These are phyloP conservation scores for Jamesozyma jinghongensis DNA, from an alignment of 805 yeast species.

Conservation along the genomic window DNA sequence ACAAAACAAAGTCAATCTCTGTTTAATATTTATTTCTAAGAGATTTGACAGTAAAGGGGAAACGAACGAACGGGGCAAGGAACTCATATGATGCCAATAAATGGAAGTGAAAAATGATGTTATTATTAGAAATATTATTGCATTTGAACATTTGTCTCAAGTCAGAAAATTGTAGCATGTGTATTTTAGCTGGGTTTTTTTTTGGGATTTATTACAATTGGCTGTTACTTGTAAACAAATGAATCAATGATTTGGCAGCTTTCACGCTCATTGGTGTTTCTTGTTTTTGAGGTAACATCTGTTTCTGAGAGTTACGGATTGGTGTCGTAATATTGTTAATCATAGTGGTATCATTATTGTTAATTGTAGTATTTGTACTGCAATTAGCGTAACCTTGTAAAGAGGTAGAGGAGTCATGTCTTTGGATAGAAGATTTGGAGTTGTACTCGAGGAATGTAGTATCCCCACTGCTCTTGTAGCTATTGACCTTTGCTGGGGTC, in stretches of 20 bases:
- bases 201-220: background rate
- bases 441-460: background rate
- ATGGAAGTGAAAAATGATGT: background rate
- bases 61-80: too few species aligned
- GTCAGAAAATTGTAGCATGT: too few species aligned
- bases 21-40: too few species aligned
- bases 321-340: conserved; percentile 8
- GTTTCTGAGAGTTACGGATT: conserved; percentile 5
- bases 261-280: conserved; percentile 30
- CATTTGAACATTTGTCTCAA: background rate
- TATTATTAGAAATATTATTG: background rate
- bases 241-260: conserved; percentile 30
- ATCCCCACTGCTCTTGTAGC: background rate
- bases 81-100: too few species aligned
- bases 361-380: background rate
- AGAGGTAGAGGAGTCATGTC: background rate
- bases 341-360: conserved; percentile 3
- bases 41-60: too few species aligned
- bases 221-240: conserved; percentile 22
- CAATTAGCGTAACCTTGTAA: background rate
- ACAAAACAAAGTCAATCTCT: too few species aligned
- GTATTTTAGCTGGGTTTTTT: too few species aligned
- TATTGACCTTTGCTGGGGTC: conserved; percentile 12
- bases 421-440: background rate
- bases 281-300: conserved; percentile 6